Evolutionary conservation across 2,329 filamentous ascomycete genomes (phyloP), one percentile per base, ranked within the genome.

Genomic region (Alternaria conjuncta): DNA sequence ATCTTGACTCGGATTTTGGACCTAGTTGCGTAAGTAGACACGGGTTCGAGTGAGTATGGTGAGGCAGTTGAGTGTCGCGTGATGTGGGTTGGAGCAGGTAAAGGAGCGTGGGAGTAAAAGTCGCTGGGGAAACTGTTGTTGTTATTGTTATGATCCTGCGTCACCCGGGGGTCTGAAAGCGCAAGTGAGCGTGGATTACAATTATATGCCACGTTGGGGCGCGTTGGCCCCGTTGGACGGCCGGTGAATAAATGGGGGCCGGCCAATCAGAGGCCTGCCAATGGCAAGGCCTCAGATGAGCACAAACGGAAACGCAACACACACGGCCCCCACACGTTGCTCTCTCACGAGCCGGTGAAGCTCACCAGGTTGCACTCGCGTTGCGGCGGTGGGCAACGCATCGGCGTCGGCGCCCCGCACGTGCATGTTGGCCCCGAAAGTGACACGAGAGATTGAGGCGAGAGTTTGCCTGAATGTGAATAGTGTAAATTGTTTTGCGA

Each of bases 181-280:
- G 32, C 20, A 50, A 20, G 60, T 64, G 57, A 66, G 46, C 30
- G 50, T 54, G 57, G 55, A 28, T 25, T 57, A 32, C 23, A 49
- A 23, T 30, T 60, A 32, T 30, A 49, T 41, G n/a, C 18, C 26
- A 18, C 23, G 23, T 11, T n/a, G 55, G 55, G 54, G 32, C 28
- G 30, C 32, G 25, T 55, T 50, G 44, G 45, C 49, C 61, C 49
- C 21, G 25, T 25, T 44, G 41, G 30, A 43, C 18, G 9, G 46
- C 47, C n/a, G 41, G 55, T 41, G 23, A 53, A 49, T 36, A 32
- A 41, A 41, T 21, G 18, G 26, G 25, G 25, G 21, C 44, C 21
- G 41, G 43, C 50, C 50, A 60, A 63, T 60, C 11, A n/a, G 28
- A 41, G 12, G 54, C 12, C n/a, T 12, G 36, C 21, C n/a, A 36